These are phyloP conservation scores for Seiridium unicorne DNA, from an alignment of 2,329 filamentous ascomycete species.

Conservation along the genomic window DNA sequence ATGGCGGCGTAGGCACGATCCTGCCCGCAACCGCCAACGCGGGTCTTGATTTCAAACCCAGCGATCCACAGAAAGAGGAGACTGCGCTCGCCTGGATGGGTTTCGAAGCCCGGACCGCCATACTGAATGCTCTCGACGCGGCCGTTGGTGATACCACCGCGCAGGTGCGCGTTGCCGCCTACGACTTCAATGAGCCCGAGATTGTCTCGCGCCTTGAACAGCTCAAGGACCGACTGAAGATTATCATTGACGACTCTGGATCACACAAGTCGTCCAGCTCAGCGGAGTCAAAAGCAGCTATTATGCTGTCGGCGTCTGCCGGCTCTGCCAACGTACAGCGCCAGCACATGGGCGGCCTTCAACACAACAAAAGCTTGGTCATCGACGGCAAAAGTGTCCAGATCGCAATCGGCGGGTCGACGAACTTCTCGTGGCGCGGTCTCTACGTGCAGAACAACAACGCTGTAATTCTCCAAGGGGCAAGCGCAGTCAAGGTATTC, in stretches of 20 bases:
- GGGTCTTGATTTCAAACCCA: background rate
- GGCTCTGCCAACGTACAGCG: background rate
- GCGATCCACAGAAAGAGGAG: background rate
- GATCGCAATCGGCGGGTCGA: background rate
- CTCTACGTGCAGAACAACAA: constrained; percentile 4
- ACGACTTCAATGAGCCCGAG: background rate
- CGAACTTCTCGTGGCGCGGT: constrained; percentile 1
- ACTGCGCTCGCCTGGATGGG: background rate
- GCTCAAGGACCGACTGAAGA: background rate
- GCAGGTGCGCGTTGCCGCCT: background rate
- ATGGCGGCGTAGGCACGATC: background rate
- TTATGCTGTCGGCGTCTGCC: background rate
- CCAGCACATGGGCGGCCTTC: background rate
- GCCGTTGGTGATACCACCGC: background rate
- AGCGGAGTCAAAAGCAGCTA: background rate
- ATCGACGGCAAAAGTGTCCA: background rate
- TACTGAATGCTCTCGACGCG: background rate
- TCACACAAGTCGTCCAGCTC: background rate
- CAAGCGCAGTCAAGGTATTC: background rate
- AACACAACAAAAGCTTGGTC: constrained; percentile 1
- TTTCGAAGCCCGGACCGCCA: background rate
- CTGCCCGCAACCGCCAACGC: background rate
- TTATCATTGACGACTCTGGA: background rate
- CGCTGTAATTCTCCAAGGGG: background rate
- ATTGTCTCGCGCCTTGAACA: background rate